Percentiles rank a stretch among this genome's conserved stretches.
Evolutionary conservation across 768 basidiomycete genomes (phyloP).

Genomic region (Suillus variegatus): DNA sequence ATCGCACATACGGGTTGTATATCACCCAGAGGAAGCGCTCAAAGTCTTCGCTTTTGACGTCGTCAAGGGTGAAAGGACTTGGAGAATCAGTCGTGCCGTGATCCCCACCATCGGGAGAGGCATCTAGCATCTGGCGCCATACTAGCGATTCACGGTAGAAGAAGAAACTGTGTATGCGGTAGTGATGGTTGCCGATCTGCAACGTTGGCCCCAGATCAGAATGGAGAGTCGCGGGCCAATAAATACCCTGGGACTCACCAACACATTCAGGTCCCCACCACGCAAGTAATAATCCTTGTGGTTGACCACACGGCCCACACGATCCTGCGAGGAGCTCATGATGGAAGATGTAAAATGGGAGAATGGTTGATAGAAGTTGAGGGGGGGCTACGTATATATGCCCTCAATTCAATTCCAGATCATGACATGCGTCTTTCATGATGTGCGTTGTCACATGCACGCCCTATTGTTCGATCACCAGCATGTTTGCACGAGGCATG

Average conservation of each 20-base stretch:
- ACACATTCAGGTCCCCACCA: conserved; percentile 54
- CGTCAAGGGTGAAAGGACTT: conserved; percentile 21
- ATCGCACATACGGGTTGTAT: conserved; percentile 49
- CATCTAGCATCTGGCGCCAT: conserved; percentile 28
- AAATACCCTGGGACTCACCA: conserved; percentile 38
- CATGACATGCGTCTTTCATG: conserved; percentile 4
- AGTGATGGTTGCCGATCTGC: conserved; percentile 37
- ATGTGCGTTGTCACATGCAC: not conserved
- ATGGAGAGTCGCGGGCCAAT: not conserved
- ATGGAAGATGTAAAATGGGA: not conserved
- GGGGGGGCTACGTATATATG: not conserved
- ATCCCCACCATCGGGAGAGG: not conserved
- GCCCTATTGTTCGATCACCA: not conserved
- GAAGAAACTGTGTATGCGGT: conserved; percentile 37
- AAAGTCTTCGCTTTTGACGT: conserved; percentile 42
- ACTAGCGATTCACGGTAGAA: conserved; percentile 37
- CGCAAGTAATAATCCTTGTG: conserved; percentile 49
- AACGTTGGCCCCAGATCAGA: not conserved
- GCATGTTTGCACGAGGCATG: conserved; percentile 1
- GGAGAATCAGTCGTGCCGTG: not conserved
- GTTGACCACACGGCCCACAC: conserved; percentile 22
- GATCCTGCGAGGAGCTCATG: conserved; percentile 1
- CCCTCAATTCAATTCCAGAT: conserved; percentile 1
- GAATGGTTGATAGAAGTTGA: not conserved
- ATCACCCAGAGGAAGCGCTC: conserved; percentile 53